Conservation (phyloP, 108 stramenopile species). For the Ochromonas danica region DNA sequence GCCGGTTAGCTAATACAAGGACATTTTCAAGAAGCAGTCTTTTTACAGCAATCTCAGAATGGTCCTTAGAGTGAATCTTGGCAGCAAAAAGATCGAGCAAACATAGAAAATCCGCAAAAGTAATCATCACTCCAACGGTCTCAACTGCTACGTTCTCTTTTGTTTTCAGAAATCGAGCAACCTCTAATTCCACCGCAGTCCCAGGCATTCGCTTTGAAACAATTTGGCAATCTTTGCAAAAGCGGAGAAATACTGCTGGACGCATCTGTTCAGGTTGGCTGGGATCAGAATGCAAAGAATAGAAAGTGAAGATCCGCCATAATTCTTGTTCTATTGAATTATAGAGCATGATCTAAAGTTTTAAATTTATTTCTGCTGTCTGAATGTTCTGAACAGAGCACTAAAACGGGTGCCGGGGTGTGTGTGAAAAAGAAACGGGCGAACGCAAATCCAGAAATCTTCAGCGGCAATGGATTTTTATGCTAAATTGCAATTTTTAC, state of each 20-base stretch:
- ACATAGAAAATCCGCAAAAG: slow-evolving; percentile 9
- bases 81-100: neutral
- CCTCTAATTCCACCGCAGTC: slow-evolving; percentile 7
- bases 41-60: slow-evolving; percentile 15
- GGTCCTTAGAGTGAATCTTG: slow-evolving; percentile 17
- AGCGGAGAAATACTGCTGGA: neutral
- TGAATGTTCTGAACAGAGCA: too few species aligned
- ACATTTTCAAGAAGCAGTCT: slow-evolving; percentile 29
- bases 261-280: neutral
- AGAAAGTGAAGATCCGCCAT: slow-evolving; percentile 31
- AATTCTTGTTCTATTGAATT: slow-evolving; percentile 32
- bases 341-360: slow-evolving; percentile 7
- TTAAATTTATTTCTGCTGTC: too few species aligned
- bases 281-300: slow-evolving; percentile 11
- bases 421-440: too few species aligned
- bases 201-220: neutral
- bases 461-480: too few species aligned
- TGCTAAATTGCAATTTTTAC: too few species aligned
- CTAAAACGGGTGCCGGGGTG: too few species aligned
- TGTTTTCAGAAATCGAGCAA: slow-evolving; percentile 2
- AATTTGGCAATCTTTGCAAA: slow-evolving; percentile 36
- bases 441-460: too few species aligned
- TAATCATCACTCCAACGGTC: neutral
- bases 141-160: slow-evolving; percentile 3
- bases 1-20: neutral